These are phyloP conservation scores for Carex arenaria DNA, from an alignment of 202 grass and related monocot species.

Conservation along the genomic window DNA sequence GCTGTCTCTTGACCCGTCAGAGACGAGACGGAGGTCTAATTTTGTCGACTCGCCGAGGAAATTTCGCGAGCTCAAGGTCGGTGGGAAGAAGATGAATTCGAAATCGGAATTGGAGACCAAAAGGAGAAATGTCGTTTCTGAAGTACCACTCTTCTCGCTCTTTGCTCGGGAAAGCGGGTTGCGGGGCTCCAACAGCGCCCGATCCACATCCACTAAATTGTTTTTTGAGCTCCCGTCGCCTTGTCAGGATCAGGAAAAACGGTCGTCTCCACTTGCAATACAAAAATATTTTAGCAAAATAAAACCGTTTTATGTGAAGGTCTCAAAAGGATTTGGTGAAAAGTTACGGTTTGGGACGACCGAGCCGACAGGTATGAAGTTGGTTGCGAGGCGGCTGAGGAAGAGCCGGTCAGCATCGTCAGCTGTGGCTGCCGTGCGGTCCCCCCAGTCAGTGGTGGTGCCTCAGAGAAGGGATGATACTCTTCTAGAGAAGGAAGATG, in stretches of 20 bases:
- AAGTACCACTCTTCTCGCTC: slow-evolving; percentile 36
- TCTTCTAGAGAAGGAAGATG: slow-evolving; percentile 70
- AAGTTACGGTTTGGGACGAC: slow-evolving; percentile 12
- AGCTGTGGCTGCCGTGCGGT: slow-evolving; percentile 26
- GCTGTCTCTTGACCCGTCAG: slow-evolving; percentile 27
- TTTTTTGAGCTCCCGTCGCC: slow-evolving; percentile 25
- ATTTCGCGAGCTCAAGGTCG: slow-evolving; percentile 42
- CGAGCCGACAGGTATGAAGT: neutral
- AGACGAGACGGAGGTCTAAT: slow-evolving; percentile 36
- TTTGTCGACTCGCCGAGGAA: slow-evolving; percentile 20
- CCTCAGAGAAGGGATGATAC: slow-evolving; percentile 53
- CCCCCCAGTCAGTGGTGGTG: neutral
- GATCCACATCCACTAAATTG: slow-evolving; percentile 33
- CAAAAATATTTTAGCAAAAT: slow-evolving; percentile 76
- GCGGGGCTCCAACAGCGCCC: slow-evolving; percentile 35
- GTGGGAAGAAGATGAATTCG: slow-evolving; percentile 28
- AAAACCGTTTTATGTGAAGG: slow-evolving; percentile 36
- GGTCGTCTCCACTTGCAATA: slow-evolving; percentile 35
- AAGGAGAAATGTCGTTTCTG: slow-evolving; percentile 8
- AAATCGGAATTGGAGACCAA: slow-evolving; percentile 14
- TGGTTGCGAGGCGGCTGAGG: slow-evolving; percentile 26
- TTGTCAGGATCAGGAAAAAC: slow-evolving; percentile 18
- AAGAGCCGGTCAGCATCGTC: slow-evolving; percentile 58
- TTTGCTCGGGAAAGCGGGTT: slow-evolving; percentile 52
- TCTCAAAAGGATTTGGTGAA: slow-evolving; percentile 21